Evolutionary conservation across 2,329 filamentous ascomycete species (phyloP), one percentile per base, ranked within the genome.

Genomic region (Seiridium unicorne): DNA sequence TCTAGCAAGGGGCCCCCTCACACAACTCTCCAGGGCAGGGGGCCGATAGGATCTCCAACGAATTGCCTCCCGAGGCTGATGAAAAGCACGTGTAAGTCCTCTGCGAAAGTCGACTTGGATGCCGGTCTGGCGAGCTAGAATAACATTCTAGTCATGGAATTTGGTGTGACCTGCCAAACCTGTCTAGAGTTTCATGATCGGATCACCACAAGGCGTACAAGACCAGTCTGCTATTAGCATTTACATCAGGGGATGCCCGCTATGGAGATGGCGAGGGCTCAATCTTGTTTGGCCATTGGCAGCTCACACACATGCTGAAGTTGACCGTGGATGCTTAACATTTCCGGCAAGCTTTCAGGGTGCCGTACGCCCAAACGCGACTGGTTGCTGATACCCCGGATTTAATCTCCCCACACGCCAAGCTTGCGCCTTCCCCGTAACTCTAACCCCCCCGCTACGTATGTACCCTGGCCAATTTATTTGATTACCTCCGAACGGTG

Each of bases 401-500:
- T 53, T 53, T 51, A 10, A 8, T 38, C 49, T 53, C 49, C 49
- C 49, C 49, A 53, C 49, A 53, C 49, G 49, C 49, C 49, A 53
- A 53, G 49, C 38, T n/a, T 49, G 13, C n/a, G 10, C 47, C 32
- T 49, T 11, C 47, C 47, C 47, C 26, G n/a, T 32, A 49, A 26
- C 13, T 46, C 13, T 46, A n/a, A 13, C 44, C 13, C 44, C 47
- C 31, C 26, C n/a, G 32, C 47, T 32, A 26, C 47, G 35, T 49
- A 10, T 26, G 18, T 26, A 26, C 18, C 18, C 18, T 26, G 18
- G 18, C 18, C 18, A 26, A 26, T 26, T 42, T 8, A 13, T 42
- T 42, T 42, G 38, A 13, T 42, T 42, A 26, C 38, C 38, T 42
- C 13, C 38, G 38, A 42, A 8, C 38, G 38, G 38, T 7, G 13